phyloP scores from a whole-genome alignment of 1,284 basidiomycete genomes.

The Ustilago tritici region DNA sequence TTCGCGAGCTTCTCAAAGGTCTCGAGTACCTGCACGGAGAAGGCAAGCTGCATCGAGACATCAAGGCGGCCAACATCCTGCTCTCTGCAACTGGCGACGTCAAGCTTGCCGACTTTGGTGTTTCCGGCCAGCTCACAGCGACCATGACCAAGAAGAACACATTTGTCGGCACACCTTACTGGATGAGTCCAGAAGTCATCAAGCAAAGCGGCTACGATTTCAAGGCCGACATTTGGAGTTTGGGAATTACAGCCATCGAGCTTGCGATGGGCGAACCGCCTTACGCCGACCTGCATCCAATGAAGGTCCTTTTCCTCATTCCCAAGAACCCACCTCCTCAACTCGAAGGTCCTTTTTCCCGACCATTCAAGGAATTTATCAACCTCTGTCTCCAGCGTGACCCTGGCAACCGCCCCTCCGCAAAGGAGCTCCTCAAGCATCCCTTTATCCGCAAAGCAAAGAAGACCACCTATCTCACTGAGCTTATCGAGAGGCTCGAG shows the following conservation, averaged over 20 bases:
- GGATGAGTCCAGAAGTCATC: slow-evolving; percentile 98
- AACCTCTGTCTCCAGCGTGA: slow-evolving; percentile 91
- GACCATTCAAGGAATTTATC: slow-evolving; percentile 93
- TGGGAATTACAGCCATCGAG: slow-evolving; percentile 91
- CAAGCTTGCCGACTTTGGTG: slow-evolving; percentile 98
- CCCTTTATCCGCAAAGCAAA: slow-evolving; percentile 94
- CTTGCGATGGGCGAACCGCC: slow-evolving; percentile 96
- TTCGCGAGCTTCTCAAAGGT: slow-evolving; percentile 89
- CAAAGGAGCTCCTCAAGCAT: slow-evolving; percentile 93
- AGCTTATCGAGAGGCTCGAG: slow-evolving; percentile 93
- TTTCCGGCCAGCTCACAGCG: slow-evolving; percentile 92
- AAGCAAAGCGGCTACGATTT: slow-evolving; percentile 99
- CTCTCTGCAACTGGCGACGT: slow-evolving; percentile 95
- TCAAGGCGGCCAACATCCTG: slow-evolving; percentile 97
- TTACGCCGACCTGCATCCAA: slow-evolving; percentile 96
- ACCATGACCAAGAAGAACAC: slow-evolving; percentile 96
- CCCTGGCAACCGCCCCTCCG: slow-evolving; percentile 91
- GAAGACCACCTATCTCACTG: slow-evolving; percentile 92
- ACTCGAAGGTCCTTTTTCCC: slow-evolving; percentile 87
- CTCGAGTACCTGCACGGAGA: slow-evolving; percentile 95
- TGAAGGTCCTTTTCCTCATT: slow-evolving; percentile 99
- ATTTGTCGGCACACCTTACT: slow-evolving; percentile 83
- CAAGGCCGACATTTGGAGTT: slow-evolving; percentile 86
- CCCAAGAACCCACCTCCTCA: slow-evolving; percentile 95
- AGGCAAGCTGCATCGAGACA: slow-evolving; percentile 96